Conservation (phyloP, 2,329 filamentous ascomycete genomes). For the Didymella sp. region DNA sequence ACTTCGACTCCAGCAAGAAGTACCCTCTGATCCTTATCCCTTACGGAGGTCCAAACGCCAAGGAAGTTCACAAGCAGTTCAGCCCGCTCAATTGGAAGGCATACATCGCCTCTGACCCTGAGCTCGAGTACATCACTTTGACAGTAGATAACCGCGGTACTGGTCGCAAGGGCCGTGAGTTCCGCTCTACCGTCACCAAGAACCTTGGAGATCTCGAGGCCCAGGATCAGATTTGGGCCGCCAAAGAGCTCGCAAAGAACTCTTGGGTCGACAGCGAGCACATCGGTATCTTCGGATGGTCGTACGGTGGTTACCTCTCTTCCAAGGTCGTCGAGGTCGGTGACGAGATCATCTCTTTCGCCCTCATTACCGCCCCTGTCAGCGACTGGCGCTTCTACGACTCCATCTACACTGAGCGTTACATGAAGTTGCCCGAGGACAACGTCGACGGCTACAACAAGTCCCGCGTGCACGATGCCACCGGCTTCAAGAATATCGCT, state of each 20-base stretch:
- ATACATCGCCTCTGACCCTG: slow-evolving; percentile 71
- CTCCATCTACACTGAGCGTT: slow-evolving; percentile 74
- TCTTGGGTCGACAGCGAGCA: slow-evolving; percentile 64
- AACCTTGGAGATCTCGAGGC: slow-evolving; percentile 70
- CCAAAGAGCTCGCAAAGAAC: slow-evolving; percentile 61
- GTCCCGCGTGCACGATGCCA: slow-evolving; percentile 64
- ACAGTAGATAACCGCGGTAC: slow-evolving; percentile 74
- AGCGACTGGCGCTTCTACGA: slow-evolving; percentile 76
- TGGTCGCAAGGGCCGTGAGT: slow-evolving; percentile 67
- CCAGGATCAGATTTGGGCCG: slow-evolving; percentile 72
- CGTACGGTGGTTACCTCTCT: slow-evolving; percentile 70
- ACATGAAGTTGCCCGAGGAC: slow-evolving; percentile 68
- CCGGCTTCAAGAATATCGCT: slow-evolving; percentile 67
- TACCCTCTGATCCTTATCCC: slow-evolving; percentile 72
- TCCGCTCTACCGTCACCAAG: slow-evolving; percentile 64
- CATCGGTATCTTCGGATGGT: slow-evolving; percentile 74
- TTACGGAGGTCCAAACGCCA: slow-evolving; percentile 71
- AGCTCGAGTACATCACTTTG: slow-evolving; percentile 71
- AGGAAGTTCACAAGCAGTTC: slow-evolving; percentile 66
- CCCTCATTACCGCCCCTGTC: slow-evolving; percentile 70
- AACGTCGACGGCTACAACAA: slow-evolving; percentile 68
- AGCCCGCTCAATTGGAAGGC: slow-evolving; percentile 64
- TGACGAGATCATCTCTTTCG: slow-evolving; percentile 67
- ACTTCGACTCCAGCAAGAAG: slow-evolving; percentile 67
- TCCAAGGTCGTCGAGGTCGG: slow-evolving; percentile 70